These are phyloP conservation scores for Aethionema arabicum DNA, from an alignment of 345 rosid species.

Conservation along the genomic window DNA sequence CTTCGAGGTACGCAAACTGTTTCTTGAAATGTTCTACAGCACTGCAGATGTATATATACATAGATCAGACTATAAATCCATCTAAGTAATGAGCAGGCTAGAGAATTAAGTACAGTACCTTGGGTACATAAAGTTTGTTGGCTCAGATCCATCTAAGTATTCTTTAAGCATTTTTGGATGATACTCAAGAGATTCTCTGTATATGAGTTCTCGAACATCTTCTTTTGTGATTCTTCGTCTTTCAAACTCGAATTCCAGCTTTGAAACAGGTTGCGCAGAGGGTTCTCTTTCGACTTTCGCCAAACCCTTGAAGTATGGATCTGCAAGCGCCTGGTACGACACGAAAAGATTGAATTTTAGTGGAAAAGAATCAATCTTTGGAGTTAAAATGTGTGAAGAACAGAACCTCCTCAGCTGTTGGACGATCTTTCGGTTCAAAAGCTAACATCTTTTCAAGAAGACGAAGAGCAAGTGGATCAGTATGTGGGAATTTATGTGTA, in stretches of 20 bases:
- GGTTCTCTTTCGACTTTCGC: slow-evolving; percentile 97
- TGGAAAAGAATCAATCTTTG: slow-evolving; percentile 1
- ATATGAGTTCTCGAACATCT: slow-evolving; percentile 91
- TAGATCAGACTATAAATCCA: slow-evolving; percentile 3
- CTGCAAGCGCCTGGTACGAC: slow-evolving; percentile 80
- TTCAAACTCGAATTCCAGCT: slow-evolving; percentile 96
- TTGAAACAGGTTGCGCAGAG: slow-evolving; percentile 89
- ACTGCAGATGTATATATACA: slow-evolving; percentile 44
- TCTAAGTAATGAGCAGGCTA: no score
- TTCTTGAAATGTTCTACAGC: slow-evolving; percentile 98
- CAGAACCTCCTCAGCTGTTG: slow-evolving; percentile 91
- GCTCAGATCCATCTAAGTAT: slow-evolving; percentile 83
- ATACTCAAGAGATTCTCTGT: slow-evolving; percentile 87
- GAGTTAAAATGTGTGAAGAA: slow-evolving; percentile 25
- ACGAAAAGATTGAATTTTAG: slow-evolving; percentile 10
- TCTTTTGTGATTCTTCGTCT: slow-evolving; percentile 93
- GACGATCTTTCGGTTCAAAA: slow-evolving; percentile 91
- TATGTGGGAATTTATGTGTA: slow-evolving; percentile 83
- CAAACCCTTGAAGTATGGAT: slow-evolving; percentile 86
- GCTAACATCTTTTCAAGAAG: slow-evolving; percentile 89
- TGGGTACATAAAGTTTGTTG: slow-evolving; percentile 93
- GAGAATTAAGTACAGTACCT: slow-evolving; percentile 47
- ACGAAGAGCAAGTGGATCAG: slow-evolving; percentile 92
- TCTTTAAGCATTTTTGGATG: slow-evolving; percentile 97
- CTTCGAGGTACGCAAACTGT: slow-evolving; percentile 95